These are phyloP conservation scores for Salisapilia sapeloensis DNA, from an alignment of 352 stramenopile genomes.

Conservation along the genomic window DNA sequence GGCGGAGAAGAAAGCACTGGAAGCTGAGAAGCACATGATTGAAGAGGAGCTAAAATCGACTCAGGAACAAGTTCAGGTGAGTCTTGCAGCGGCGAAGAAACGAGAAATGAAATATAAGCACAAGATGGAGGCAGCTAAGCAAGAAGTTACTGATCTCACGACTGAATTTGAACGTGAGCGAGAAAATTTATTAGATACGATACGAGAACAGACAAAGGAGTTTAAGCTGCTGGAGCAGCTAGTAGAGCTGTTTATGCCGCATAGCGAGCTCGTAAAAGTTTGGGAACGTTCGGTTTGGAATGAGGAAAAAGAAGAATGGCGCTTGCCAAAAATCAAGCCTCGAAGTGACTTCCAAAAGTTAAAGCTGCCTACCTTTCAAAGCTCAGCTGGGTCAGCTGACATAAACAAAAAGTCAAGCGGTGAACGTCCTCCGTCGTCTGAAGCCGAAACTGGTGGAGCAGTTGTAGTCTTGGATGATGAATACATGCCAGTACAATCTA, in stretches of 20 bases:
- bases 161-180: slow-evolving; percentile 77
- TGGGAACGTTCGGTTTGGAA: slow-evolving; percentile 76
- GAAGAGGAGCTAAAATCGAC: slow-evolving; percentile 54
- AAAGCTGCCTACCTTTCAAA: slow-evolving; percentile 32
- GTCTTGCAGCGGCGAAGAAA: slow-evolving; percentile 28
- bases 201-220: slow-evolving; percentile 82
- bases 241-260: slow-evolving; percentile 65
- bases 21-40: slow-evolving; percentile 55
- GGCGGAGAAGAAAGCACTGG: slow-evolving; percentile 27
- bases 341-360: slow-evolving; percentile 71
- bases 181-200: slow-evolving; percentile 71
- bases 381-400: neutral
- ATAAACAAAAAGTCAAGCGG: neutral
- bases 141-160: slow-evolving; percentile 73
- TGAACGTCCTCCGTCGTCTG: slow-evolving; percentile 1
- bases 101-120: slow-evolving; percentile 45
- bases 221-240: slow-evolving; percentile 78
- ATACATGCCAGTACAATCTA: too few species aligned
- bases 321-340: slow-evolving; percentile 50
- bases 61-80: slow-evolving; percentile 44
- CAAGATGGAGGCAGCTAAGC: slow-evolving; percentile 56
- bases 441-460: slow-evolving; percentile 26
- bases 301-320: slow-evolving; percentile 70
- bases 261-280: slow-evolving; percentile 77
- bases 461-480: slow-evolving; percentile 48